Conservation (phyloP, 768 basidiomycete genomes). For the Xerocomus spinulosus region DNA sequence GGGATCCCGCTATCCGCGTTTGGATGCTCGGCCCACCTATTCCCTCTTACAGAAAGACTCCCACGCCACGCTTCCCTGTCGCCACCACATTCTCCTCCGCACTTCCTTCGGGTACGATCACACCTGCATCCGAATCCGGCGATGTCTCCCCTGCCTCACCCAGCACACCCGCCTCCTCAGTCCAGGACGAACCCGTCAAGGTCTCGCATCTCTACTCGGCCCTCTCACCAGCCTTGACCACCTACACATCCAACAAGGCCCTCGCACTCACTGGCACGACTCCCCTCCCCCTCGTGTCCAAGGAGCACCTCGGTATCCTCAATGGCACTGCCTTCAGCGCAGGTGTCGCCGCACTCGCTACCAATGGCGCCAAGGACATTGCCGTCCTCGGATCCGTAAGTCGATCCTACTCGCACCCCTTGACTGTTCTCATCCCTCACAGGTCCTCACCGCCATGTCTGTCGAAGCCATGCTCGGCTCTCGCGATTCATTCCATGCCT, state of each 20-base stretch:
- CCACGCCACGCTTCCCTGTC: constrained; percentile 11
- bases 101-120: constrained; percentile 14
- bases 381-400: constrained; percentile 47
- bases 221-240: background rate
- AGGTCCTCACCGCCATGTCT: constrained; percentile 79
- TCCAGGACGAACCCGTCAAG: constrained; percentile 21
- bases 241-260: constrained; percentile 40
- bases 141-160: constrained; percentile 43
- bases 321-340: constrained; percentile 88
- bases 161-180: constrained; percentile 30
- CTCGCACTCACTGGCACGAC: constrained; percentile 55
- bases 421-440: constrained; percentile 8
- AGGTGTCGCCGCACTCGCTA: constrained; percentile 67
- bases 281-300: constrained; percentile 64
- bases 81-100: background rate
- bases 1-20: constrained; percentile 75
- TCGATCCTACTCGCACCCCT: background rate
- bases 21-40: constrained; percentile 41
- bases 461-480: constrained; percentile 77
- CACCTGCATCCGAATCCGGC: constrained; percentile 29
- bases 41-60: constrained; percentile 9
- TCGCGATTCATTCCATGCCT: constrained; percentile 67
- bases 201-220: background rate
- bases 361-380: constrained; percentile 67
- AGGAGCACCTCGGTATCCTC: constrained; percentile 75